Base-by-base conservation (phyloP, 192 early-diverging fungal genomes). In the Backusella circina region DNA sequence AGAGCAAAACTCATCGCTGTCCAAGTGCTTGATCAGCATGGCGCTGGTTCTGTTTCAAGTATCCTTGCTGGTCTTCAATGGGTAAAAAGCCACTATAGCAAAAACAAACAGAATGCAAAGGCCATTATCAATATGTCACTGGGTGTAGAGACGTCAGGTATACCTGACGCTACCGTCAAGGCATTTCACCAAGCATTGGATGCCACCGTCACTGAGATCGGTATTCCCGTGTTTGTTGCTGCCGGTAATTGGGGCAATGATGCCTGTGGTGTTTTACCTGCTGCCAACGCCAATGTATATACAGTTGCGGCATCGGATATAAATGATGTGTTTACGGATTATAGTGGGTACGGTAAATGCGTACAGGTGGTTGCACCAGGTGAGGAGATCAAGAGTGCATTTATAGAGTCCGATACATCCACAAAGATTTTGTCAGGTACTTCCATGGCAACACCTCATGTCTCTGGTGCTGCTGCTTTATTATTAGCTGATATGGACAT, bases 381-480 rank as follows among this genome's bases (percentile, higher is more conserved):
- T 65, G 92, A 93, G 33, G 86, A 92, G 72, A 94, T 98, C 72
- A 89, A 89, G 67, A 93, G 91, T 36, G 90, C 90, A 70, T 98
- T 91, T 90, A 93, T 90, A 79, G 90, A 88, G 66, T 86, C 88
- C 84, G 89, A 89, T 67, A 89, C 82, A 69, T 92, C 88, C 76
- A 95, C 96, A 87, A 91, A 89, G 73, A 36, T 38, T 13, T 94
- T 97, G 81, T 97, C 96, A 5, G 97, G 97, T 37, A 97, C 96
- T 15, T 95, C 93, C 61, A 97, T 97, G 95, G 95, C 97, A 68
- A 87, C 91, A 67, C 97, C 97, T 38, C 97, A 98, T 79, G 93
- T 94, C 65, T 89, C 88, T 73, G 97, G 97, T 64, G 90, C 96
- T 65, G 89, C 95, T 66, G 95, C 97, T 54, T 80, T 94, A 57